Evolutionary conservation across 305 asterid genomes (phyloP).

Genomic region (Solanum chacoense): DNA sequence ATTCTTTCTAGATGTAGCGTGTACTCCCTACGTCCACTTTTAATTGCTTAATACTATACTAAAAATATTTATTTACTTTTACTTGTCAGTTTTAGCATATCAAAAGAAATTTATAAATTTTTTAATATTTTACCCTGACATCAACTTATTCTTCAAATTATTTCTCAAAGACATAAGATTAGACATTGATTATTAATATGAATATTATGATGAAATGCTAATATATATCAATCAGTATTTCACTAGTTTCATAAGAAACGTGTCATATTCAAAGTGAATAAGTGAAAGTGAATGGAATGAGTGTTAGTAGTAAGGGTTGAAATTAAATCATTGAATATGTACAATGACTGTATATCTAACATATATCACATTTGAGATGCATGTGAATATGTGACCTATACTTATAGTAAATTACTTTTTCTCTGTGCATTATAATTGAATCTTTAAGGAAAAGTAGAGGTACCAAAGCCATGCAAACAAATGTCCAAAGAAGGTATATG

Average conservation of each 20-base stretch:
- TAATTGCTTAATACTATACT: neutral
- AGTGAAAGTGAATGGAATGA: neutral
- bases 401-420: neutral
- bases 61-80: neutral
- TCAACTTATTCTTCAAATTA: neutral
- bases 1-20: neutral
- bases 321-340: neutral
- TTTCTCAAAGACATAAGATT: neutral
- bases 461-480: neutral
- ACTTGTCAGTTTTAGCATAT: neutral
- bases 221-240: neutral
- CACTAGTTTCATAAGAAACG: neutral
- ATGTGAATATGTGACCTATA: neutral
- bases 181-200: neutral
- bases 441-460: neutral
- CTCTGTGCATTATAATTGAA: neutral
- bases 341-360: neutral
- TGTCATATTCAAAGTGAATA: neutral
- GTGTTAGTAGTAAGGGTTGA: neutral
- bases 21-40: neutral
- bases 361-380: neutral
- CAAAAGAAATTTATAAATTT: neutral
- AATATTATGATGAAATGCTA: neutral
- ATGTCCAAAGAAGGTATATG: neutral
- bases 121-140: neutral